Percentiles rank a stretch among this genome's conserved stretches.
phyloP scores from a whole-genome alignment of 345 rosid genomes.

The Rhizophora mangle region DNA sequence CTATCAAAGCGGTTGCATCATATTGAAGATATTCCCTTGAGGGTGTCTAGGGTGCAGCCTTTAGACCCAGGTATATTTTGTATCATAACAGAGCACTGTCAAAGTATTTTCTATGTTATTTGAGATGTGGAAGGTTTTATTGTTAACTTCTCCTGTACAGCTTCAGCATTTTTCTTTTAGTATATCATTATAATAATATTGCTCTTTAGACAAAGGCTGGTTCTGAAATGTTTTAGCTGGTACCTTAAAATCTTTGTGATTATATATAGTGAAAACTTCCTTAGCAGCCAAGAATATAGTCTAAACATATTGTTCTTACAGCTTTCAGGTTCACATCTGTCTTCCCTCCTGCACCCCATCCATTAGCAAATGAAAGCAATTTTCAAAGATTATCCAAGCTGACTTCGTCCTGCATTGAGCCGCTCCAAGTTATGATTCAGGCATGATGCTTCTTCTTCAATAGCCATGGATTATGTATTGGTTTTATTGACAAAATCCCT shows the following conservation, averaged over 20 bases:
- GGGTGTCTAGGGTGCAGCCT: constrained; percentile 77
- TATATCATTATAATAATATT: too few relatives aligned
- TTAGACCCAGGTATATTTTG: constrained; percentile 65
- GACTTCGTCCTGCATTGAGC: constrained; percentile 59
- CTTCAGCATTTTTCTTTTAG: too few relatives aligned
- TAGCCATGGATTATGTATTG: not conserved
- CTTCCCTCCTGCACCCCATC: constrained; percentile 91
- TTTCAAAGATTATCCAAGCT: constrained; percentile 44
- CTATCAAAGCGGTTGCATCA: constrained; percentile 66
- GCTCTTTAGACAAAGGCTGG: not conserved
- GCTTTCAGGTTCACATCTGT: constrained; percentile 89
- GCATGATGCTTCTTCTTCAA: constrained; percentile 27
- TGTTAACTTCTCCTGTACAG: too few relatives aligned
- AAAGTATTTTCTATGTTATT: not conserved
- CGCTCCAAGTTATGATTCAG: constrained; percentile 93
- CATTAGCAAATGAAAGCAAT: constrained; percentile 52
- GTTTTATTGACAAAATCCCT: constrained; percentile 2
- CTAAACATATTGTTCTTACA: constrained; percentile 32
- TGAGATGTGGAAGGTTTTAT: not conserved
- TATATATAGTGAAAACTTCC: not conserved
- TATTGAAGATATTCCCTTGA: constrained; percentile 77
- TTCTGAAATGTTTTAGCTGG: not conserved
- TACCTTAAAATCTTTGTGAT: not conserved
- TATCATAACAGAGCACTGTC: not conserved
- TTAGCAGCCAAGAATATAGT: constrained; percentile 7